Conservation (phyloP, 2,329 filamentous ascomycete genomes). For the Basipetospora sp. region DNA sequence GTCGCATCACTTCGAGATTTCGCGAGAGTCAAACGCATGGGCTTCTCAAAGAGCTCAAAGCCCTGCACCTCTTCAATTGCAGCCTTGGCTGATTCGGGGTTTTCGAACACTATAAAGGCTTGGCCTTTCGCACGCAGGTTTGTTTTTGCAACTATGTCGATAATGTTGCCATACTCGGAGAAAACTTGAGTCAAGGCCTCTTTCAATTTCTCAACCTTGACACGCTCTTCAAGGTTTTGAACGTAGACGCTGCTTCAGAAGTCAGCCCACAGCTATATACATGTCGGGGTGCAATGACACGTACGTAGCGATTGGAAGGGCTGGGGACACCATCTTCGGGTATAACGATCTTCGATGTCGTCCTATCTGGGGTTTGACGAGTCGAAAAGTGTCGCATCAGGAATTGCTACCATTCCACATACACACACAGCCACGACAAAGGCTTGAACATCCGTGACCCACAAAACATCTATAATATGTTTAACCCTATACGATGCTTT, state of each 20-base stretch:
- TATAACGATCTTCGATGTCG: too few species aligned
- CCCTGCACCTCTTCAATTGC: slow-evolving; percentile 84
- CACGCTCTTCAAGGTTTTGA: slow-evolving; percentile 81
- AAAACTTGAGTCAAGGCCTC: slow-evolving; percentile 65
- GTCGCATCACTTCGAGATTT: slow-evolving; percentile 77
- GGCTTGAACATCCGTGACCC: too few species aligned
- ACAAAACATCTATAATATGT: too few species aligned
- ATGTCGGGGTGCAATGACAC: slow-evolving; percentile 62
- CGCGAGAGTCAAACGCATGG: slow-evolving; percentile 72
- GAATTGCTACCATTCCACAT: too few species aligned
- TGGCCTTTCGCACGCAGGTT: slow-evolving; percentile 89
- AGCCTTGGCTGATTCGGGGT: slow-evolving; percentile 57
- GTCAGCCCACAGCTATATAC: slow-evolving; percentile 26
- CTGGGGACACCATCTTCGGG: slow-evolving; percentile 28
- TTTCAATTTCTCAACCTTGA: slow-evolving; percentile 66
- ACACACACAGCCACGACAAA: too few species aligned
- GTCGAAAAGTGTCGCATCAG: too few species aligned
- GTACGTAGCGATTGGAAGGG: slow-evolving; percentile 48
- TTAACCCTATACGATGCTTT: too few species aligned
- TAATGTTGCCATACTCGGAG: slow-evolving; percentile 69
- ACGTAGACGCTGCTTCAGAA: slow-evolving; percentile 41
- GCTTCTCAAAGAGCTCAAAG: slow-evolving; percentile 84
- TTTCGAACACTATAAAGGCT: slow-evolving; percentile 85
- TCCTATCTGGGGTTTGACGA: too few species aligned
- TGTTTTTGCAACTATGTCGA: slow-evolving; percentile 76